Evolutionary conservation across 2,329 filamentous ascomycete species (phyloP), one percentile per base, ranked within the genome.

Genomic region (Fusarium tricinctum): DNA sequence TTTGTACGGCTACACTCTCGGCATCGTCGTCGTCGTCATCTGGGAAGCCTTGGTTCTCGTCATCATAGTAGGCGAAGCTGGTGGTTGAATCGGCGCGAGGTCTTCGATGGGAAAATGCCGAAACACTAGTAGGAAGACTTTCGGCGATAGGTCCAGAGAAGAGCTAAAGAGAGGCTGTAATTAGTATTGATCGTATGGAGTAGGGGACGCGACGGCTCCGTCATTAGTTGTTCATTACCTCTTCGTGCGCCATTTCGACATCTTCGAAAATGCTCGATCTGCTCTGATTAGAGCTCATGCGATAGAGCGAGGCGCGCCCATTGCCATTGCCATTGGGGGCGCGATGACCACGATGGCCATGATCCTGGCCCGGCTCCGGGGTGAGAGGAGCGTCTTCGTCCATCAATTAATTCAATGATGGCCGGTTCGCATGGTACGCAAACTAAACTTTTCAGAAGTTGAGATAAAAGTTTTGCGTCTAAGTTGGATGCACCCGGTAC

Each of bases 221-320:
- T 14, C 3, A 26, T n/a, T 30, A 44, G 50, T 63, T 40, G 33
- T 23, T 51, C 7, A 17, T 45, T 74, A 96, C 92, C 87, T 98
- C 95, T 78, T 97, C 93, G 51, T 97, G 93, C 20, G 96, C 95
- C 96, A 99, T 98, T 78, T 97, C 95, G n/a, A 98, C 94, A 79
- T 97, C 93, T 71, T 93, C 93, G 73, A 97, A 91, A 72, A 97
- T 90, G 80, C 93, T 97, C 35, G 90, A 85, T 79, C 86, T 89
- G 81, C 91, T 93, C 73, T 89, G 84, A 74, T 92, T 92, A 51
- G 90, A 91, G 69, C 85, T 84, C 56, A 91, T 84, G 54, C 90
- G 84, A 78, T 93, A 92, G 66, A 92, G 76, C 51, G 76, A 54
- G 23, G 66, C 56, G 48, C 57, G 72, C 47, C 66, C 74, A 60